Conservation (phyloP, 176 grass and related monocot species). For the Coix lacrymajobi region DNA sequence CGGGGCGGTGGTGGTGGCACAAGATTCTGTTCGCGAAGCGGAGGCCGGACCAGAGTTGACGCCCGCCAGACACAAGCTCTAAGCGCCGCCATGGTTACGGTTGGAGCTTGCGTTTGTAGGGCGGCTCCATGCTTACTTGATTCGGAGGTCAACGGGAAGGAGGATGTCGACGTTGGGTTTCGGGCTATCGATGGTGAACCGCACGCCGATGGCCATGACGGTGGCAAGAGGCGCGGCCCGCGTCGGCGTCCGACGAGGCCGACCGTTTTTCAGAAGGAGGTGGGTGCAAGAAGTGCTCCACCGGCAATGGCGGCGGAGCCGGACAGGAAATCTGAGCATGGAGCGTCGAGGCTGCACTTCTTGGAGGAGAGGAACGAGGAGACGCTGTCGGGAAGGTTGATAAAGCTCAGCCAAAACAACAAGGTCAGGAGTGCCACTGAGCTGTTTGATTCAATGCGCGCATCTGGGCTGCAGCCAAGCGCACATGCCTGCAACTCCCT, state of each 20-base stretch:
- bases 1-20: neutral
- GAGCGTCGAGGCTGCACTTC: constrained; percentile 52
- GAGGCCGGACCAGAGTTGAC: neutral
- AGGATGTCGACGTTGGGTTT: constrained; percentile 16
- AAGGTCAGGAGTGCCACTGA: constrained; percentile 73
- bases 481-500: constrained; percentile 83
- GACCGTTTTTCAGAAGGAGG: constrained; percentile 1
- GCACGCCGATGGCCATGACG: neutral
- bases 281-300: neutral
- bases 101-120: constrained; percentile 29
- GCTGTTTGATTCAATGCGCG: constrained; percentile 79
- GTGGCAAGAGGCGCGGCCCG: constrained; percentile 6
- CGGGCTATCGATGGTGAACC: constrained; percentile 19
- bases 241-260: constrained; percentile 21
- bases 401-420: constrained; percentile 70
- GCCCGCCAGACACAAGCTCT: neutral
- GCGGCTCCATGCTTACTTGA: constrained; percentile 33
- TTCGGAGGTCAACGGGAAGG: constrained; percentile 38
- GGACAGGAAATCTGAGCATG: constrained; percentile 13
- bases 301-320: neutral
- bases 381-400: constrained; percentile 55
- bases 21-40: neutral
- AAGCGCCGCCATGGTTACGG: neutral
- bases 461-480: constrained; percentile 54
- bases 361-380: constrained; percentile 87